Conservation (phyloP, 1,284 basidiomycete species). For the Tausonia pullulans region DNA sequence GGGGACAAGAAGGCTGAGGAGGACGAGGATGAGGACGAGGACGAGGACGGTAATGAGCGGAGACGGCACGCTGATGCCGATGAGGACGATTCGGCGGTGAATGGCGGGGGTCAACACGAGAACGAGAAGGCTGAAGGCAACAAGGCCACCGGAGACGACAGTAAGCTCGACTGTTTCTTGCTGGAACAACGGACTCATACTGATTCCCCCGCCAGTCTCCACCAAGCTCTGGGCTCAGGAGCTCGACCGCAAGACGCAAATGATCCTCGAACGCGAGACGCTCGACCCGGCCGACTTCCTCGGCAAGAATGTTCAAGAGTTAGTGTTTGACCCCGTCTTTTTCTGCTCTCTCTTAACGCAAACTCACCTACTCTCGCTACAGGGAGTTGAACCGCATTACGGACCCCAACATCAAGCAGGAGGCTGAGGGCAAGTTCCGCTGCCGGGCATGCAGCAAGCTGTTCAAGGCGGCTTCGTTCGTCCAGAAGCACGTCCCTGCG, state of each 20-base stretch:
- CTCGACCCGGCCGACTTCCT: constrained; percentile 77
- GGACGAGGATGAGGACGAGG: constrained; percentile 34
- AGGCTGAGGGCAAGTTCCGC: constrained; percentile 87
- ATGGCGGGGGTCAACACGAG: constrained; percentile 44
- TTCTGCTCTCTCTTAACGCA: constrained; percentile 13
- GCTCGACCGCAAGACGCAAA: constrained; percentile 18
- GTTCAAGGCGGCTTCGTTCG: constrained; percentile 88
- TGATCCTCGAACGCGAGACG: constrained; percentile 22
- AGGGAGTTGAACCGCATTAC: constrained; percentile 70
- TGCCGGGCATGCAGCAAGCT: constrained; percentile 90
- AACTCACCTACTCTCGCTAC: constrained; percentile 15
- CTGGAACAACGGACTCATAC: too few species aligned
- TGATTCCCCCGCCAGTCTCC: not conserved
- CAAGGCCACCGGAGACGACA: too few species aligned
- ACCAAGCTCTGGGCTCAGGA: constrained; percentile 17
- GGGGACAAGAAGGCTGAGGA: constrained; percentile 17
- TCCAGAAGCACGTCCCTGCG: constrained; percentile 85
- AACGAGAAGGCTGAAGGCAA: not conserved
- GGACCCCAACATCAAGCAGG: constrained; percentile 73
- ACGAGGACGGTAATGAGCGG: constrained; percentile 3
- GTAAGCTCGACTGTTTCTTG: not conserved
- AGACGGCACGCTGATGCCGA: not conserved
- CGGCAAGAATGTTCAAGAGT: constrained; percentile 82
- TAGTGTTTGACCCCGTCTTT: constrained; percentile 30
- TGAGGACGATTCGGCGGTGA: constrained; percentile 31